Base-by-base conservation (phyloP, 108 stramenopile species). In the Chaetoceros tenuissimus region DNA sequence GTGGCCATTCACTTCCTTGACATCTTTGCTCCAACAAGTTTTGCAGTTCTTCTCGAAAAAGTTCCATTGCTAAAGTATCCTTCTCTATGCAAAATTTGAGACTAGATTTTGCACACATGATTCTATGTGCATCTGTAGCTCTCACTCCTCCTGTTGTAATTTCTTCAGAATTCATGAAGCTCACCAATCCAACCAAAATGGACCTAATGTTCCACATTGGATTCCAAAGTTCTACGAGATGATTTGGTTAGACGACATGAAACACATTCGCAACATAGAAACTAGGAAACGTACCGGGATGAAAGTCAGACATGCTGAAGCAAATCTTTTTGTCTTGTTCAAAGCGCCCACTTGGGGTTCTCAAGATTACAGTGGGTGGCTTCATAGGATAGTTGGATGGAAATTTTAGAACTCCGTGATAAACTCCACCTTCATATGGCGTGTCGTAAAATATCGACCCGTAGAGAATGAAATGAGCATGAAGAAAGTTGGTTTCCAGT, bases 141-240 rank as follows among this genome's bases (percentile, higher is more conserved):
- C 74, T 78, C 28, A 94, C 64, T 45, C 80, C 75, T 0, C 95
- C 95, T 28, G 87, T 73, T 3, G 95, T 96, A 28, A 88, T 72
- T 46, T 80, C 79, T 20, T 78, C 77, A 24, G 84, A 85, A 25
- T 85, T 59, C 95, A 96, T 96, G 72, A 96, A 96, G 26, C 81
- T 81, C 54, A 82, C 74, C 25, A 96, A 59, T 18, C 95, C 95
- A 75, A 79, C 80, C 30, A 96, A 71, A 51, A 96, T 94, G 7
- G 92, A 88, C 31, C 79, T 76, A 46, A 96, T 85, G 43, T 72
- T 78, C 95, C 95, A 96, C 82, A 89, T 78, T 24, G 95, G 94
- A 69, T 82, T 83, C 85, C 85, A 83, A 22, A 53, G 51, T 60
- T 95, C 96, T 0, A 94, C 94, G 63, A 95, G 96, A 75, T 92